Conservation (phyloP, 495 filamentous ascomycete species). For the Xylaria intraflava region DNA sequence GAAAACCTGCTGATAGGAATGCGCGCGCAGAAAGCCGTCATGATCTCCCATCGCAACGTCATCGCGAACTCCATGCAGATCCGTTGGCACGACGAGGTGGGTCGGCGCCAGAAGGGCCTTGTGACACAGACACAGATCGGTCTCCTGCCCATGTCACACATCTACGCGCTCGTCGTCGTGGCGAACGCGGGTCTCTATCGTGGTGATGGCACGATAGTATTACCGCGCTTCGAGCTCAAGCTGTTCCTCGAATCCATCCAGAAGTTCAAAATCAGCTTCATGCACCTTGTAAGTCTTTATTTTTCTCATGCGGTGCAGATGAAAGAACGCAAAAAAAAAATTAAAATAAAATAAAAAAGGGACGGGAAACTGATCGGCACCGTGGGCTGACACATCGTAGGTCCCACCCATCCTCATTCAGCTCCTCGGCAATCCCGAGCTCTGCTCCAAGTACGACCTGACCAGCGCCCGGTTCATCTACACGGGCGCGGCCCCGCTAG, state of each 20-base stretch:
- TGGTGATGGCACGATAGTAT: constrained; percentile 70
- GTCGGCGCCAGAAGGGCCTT: constrained; percentile 30
- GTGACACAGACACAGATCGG: constrained; percentile 60
- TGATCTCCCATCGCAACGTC: constrained; percentile 85
- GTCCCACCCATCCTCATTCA: constrained; percentile 84
- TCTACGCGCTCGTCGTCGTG: constrained; percentile 76
- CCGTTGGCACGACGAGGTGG: constrained; percentile 45
- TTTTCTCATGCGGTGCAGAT: too few relatives aligned
- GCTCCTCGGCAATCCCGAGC: constrained; percentile 60
- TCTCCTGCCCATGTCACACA: constrained; percentile 78
- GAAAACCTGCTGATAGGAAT: background rate
- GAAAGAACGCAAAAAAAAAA: background rate
- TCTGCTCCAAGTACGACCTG: constrained; percentile 65
- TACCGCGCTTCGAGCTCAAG: constrained; percentile 77
- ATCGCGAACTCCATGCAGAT: constrained; percentile 76
- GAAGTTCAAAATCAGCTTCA: constrained; percentile 59
- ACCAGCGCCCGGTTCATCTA: constrained; percentile 61
- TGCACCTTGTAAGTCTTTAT: constrained; percentile 54
- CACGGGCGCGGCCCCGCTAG: constrained; percentile 79
- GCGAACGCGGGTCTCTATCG: constrained; percentile 62
- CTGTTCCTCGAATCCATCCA: constrained; percentile 61
- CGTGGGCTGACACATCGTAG: constrained; percentile 26
- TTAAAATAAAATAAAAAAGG: too few relatives aligned
- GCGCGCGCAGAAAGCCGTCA: constrained; percentile 72
- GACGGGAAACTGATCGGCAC: background rate